A percentile compares a stretch with the other conserved stretches of the same genome.
Evolutionary conservation across 2,329 filamentous ascomycete species (phyloP).

Genomic region (Exophiala sp.): DNA sequence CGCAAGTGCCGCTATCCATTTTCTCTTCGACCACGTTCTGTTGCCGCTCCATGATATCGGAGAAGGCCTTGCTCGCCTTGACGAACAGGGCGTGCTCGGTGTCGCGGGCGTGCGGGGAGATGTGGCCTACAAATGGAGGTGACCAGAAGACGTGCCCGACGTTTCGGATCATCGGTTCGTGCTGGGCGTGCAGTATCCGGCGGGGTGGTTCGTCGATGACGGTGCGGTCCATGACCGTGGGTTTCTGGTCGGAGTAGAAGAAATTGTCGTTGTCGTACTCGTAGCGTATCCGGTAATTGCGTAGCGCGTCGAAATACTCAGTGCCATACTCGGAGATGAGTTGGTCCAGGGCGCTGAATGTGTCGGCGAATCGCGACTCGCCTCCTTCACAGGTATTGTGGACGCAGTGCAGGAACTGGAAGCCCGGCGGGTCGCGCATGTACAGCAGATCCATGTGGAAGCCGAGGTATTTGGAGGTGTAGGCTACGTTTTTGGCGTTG

Average conservation of each 20-base stretch:
- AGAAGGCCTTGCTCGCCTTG: slow-evolving; percentile 58
- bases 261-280: slow-evolving; percentile 62
- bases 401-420: slow-evolving; percentile 87
- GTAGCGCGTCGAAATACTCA: slow-evolving; percentile 27
- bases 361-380: slow-evolving; percentile 81
- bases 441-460: slow-evolving; percentile 95
- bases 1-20: slow-evolving; percentile 77
- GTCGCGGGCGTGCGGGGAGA: slow-evolving; percentile 32
- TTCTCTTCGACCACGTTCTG: slow-evolving; percentile 65
- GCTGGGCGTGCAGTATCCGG: slow-evolving; percentile 5
- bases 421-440: slow-evolving; percentile 70
- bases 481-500: slow-evolving; percentile 84
- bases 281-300: slow-evolving; percentile 20
- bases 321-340: slow-evolving; percentile 32
- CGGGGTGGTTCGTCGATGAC: slow-evolving; percentile 19
- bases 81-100: slow-evolving; percentile 22
- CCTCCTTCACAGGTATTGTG: slow-evolving; percentile 76
- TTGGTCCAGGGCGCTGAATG: slow-evolving; percentile 57
- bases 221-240: slow-evolving; percentile 46
- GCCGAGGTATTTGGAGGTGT: slow-evolving; percentile 76
- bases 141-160: slow-evolving; percentile 62
- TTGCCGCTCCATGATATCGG: slow-evolving; percentile 55
- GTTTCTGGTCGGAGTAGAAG: slow-evolving; percentile 58
- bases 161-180: slow-evolving; percentile 5
- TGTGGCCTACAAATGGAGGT: slow-evolving; percentile 71